Base-by-base conservation (phyloP, 2,329 filamentous ascomycete species). In the Nemania serpens region DNA sequence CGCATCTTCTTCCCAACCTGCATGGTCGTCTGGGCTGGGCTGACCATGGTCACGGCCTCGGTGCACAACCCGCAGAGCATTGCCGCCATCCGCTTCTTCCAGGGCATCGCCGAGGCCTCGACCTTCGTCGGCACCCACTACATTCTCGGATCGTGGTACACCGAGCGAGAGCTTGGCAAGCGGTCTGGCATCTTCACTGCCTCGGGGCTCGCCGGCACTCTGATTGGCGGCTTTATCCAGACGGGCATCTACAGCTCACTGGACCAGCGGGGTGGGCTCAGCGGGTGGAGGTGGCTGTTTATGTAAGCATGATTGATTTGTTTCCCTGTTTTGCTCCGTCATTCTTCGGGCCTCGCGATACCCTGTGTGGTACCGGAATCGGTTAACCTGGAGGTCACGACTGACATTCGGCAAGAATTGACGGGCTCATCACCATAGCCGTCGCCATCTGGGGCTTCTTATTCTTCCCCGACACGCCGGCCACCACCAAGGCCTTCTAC, bases 221-320 rank as follows among this genome's bases (percentile, higher is more conserved):
- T 88, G 80, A 84, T 88, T 53, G 81, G 82, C 12, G 86, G 86
- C 1, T 86, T 87, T 70, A 82, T 89, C 57, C 84, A 88, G 69
- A 83, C 81, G 0, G 84, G 82, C 34, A 80, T 81, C 49, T 71
- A 80, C 66, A 71, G 75, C 22, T 76, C 77, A 12, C 68, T 78
- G 56, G 68, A 86, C 58, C 81, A 82, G 1, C 70, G 78, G 4
- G 70, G 74, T 49, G 82, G 83, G 1, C 74, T 86, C 2, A 74
- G 76, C 5, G 84, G 82, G 3, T 88, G 85, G 85, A 75, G 83
- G 48, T 83, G 81, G 81, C 69, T 82, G 11, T 82, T 82, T 54
- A 74, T 74, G 70, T 73, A 66, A 65, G 70, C 55, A 15, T 22
- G n/a, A 33, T 25, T 22, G 3, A 29, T 29, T 7, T 7, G 4